Evolutionary conservation across 2,329 filamentous ascomycete genomes (phyloP), one percentile per base, ranked within the genome.

Genomic region (Fusarium piperis): DNA sequence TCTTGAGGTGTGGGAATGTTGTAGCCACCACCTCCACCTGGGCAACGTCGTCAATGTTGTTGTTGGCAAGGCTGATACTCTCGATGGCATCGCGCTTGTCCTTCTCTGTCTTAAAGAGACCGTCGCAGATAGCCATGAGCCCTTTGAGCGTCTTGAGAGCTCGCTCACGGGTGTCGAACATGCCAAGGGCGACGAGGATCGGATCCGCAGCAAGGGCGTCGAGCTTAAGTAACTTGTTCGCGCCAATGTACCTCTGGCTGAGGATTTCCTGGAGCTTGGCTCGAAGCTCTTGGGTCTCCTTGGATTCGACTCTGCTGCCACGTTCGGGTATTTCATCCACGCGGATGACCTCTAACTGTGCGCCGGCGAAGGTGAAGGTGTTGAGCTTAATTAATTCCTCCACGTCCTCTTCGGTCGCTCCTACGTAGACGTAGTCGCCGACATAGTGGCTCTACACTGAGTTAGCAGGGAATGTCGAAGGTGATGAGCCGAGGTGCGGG

Each of bases 91-190:
- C 91, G 56, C 90, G 88, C 80, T 95, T 95, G 56, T 92, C 91
- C 67, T 91, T 86, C 13, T 88, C 79, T 3, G 88, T 91, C 73
- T 92, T 91, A 83, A 97, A 97, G 18, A 92, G 88, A 67, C 89
- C 85, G 59, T 97, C 91, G 79, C 93, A 94, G 52, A 98, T 91
- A 65, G 90, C 90, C 93, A 98, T 97, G 68, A 98, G 86, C 2
- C 93, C 95, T 59, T 93, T 93, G 83, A 98, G 98, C 69, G 97
- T 93, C 80, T 98, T 99, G 70, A 92, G 89, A 51, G 93, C 90
- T 1, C 91, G 91, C 4, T 91, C 90, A 65, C 88, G 89, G 65
- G 85, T 89, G 68, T 90, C 88, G 79, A 97, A 94, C 76, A 95
- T 92, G 38, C 93, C 93, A 81, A 94, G 90, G 44, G 88, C 85